phyloP scores from a whole-genome alignment of 805 yeast genomes.

The Kazachstania kunashirensis region DNA sequence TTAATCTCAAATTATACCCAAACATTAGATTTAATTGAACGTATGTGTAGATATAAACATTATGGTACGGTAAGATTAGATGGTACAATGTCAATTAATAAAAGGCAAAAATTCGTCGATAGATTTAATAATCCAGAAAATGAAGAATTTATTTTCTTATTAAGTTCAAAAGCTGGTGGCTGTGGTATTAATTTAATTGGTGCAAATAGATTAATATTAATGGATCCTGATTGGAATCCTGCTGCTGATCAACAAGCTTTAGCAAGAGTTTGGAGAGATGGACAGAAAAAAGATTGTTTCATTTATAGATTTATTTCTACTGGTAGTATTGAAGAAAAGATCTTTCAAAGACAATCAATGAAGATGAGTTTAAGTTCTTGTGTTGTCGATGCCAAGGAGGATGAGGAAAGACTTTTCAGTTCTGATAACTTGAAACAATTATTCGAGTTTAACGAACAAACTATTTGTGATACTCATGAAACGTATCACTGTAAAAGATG shows the following conservation, averaged over 20 bases:
- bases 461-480: constrained; percentile 85
- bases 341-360: constrained; percentile 91
- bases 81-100: constrained; percentile 86
- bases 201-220: constrained; percentile 77
- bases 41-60: constrained; percentile 61
- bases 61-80: constrained; percentile 80
- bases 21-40: constrained; percentile 83
- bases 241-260: constrained; percentile 97
- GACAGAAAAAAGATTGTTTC: constrained; percentile 93
- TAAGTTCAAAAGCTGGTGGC: constrained; percentile 96
- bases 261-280: constrained; percentile 98
- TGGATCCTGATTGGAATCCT: constrained; percentile 97
- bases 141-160: constrained; percentile 71
- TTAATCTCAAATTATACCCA: constrained; percentile 91
- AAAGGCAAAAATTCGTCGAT: constrained; percentile 88
- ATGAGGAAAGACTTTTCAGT: constrained; percentile 85
- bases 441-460: constrained; percentile 57
- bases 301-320: constrained; percentile 90
- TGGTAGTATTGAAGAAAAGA: constrained; percentile 93
- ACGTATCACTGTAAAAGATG: constrained; percentile 86
- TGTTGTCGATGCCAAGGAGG: constrained; percentile 94
- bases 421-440: constrained; percentile 69
- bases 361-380: constrained; percentile 87
- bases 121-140: constrained; percentile 84
- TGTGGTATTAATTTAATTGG: constrained; percentile 97